Conservation (phyloP, 495 filamentous ascomycete species). For the Massariosphaeria phaeospora region DNA sequence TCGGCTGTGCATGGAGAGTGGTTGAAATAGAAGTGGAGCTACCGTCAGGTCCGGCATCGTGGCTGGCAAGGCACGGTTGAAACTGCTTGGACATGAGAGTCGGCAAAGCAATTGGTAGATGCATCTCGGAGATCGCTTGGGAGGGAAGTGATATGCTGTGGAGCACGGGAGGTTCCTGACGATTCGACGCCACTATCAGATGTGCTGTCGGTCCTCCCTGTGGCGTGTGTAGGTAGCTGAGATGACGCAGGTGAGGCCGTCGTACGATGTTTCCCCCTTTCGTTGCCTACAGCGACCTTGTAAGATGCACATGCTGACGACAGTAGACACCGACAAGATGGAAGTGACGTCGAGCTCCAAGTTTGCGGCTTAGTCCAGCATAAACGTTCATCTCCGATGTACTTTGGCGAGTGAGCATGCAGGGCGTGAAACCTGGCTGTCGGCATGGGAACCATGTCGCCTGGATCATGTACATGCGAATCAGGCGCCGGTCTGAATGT, state of each 20-base stretch:
- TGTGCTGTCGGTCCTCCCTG: slow-evolving; percentile 1
- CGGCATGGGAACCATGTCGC: slow-evolving; percentile 3
- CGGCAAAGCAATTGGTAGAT: slow-evolving; percentile 6
- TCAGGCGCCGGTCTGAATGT: slow-evolving; percentile 16
- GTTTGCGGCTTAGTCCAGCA: slow-evolving; percentile 12
- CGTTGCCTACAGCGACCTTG: too few species aligned
- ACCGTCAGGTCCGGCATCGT: not conserved
- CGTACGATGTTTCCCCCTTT: too few species aligned
- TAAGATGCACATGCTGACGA: too few species aligned
- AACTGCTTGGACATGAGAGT: slow-evolving; percentile 6
- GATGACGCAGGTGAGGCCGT: too few species aligned
- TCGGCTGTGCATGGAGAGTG: slow-evolving; percentile 1
- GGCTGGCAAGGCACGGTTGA: not conserved
- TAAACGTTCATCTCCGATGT: slow-evolving; percentile 22
- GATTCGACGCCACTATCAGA: slow-evolving; percentile 18
- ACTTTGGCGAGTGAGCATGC: not conserved
- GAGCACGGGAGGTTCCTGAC: not conserved
- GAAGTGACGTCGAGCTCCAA: slow-evolving; percentile 18
- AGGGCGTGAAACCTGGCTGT: slow-evolving; percentile 6
- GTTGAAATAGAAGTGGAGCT: not conserved
- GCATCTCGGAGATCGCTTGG: slow-evolving; percentile 18
- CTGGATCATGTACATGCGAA: slow-evolving; percentile 10
- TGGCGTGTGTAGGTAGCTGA: too few species aligned
- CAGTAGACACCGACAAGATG: not conserved
- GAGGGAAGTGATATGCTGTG: slow-evolving; percentile 16